phyloP scores from a whole-genome alignment of 2,329 filamentous ascomycete genomes.

The Torrubiella hemipterigena region DNA sequence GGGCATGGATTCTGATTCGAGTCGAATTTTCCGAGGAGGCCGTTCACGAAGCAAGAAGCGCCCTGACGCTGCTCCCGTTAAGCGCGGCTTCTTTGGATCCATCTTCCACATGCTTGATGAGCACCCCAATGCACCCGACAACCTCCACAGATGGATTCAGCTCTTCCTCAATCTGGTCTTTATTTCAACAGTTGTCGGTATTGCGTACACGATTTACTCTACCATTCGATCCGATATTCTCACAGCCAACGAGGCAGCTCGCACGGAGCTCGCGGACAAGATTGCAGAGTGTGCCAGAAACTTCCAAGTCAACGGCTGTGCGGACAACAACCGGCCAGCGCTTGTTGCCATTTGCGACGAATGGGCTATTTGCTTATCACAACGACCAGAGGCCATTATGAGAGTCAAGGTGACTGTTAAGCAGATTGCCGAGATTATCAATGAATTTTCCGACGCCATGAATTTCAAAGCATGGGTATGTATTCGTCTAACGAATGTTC shows the following conservation, averaged over 20 bases:
- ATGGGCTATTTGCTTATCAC: constrained; percentile 82
- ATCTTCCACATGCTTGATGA: constrained; percentile 41
- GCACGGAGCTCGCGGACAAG: constrained; percentile 56
- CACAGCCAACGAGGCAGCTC: constrained; percentile 56
- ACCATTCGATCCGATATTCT: constrained; percentile 66
- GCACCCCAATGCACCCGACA: constrained; percentile 46
- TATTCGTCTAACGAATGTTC: constrained; percentile 4
- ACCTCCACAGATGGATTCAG: constrained; percentile 47
- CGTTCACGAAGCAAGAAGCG: constrained; percentile 13
- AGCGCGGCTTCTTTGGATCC: constrained; percentile 22
- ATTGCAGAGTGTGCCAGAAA: constrained; percentile 63
- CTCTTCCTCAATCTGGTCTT: constrained; percentile 53
- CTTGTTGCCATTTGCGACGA: constrained; percentile 61
- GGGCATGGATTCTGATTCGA: constrained; percentile 38
- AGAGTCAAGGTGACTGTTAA: constrained; percentile 71
- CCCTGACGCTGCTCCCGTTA: constrained; percentile 10
- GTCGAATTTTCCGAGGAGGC: constrained; percentile 12
- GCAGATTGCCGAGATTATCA: constrained; percentile 86
- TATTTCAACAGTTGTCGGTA: constrained; percentile 43
- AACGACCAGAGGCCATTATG: constrained; percentile 67
- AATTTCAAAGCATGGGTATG: constrained; percentile 62
- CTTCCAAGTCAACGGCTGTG: constrained; percentile 68
- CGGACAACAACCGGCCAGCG: constrained; percentile 53
- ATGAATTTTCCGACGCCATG: constrained; percentile 84
- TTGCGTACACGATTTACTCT: constrained; percentile 56